Conservation (phyloP, 805 yeast species). For the Wickerhamiella australiensis region DNA sequence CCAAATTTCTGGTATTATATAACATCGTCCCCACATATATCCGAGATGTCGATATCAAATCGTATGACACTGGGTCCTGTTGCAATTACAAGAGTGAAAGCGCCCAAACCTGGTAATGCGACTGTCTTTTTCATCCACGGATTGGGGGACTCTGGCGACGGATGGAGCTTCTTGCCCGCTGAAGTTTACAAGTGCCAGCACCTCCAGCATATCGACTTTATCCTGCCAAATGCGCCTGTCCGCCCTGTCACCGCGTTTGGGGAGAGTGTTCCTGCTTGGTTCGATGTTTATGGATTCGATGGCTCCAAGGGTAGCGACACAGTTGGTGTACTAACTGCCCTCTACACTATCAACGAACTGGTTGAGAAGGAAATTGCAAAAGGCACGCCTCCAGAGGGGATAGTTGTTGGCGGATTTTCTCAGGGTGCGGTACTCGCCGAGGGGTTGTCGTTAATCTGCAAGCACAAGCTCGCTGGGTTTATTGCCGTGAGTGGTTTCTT, state of each 20-base stretch:
- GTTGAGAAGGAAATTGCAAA: constrained; percentile 26
- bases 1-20: not conserved
- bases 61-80: constrained; percentile 9
- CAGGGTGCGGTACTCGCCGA: constrained; percentile 83
- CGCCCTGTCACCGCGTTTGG: constrained; percentile 61
- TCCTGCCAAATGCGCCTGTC: constrained; percentile 85
- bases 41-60: not conserved
- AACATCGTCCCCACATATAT: not conserved
- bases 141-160: constrained; percentile 79
- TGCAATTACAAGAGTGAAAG: constrained; percentile 31
- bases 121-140: constrained; percentile 78
- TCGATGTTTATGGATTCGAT: constrained; percentile 43
- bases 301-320: constrained; percentile 25
- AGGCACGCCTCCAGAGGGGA: constrained; percentile 36
- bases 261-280: constrained; percentile 70
- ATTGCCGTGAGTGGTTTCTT: constrained; percentile 68
- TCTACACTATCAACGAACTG: constrained; percentile 24
- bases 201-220: constrained; percentile 49
- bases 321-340: constrained; percentile 30
- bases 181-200: constrained; percentile 34
- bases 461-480: constrained; percentile 61
- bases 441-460: constrained; percentile 22
- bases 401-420: constrained; percentile 88
- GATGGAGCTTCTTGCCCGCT: constrained; percentile 77
- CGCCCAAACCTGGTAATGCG: constrained; percentile 39